Evolutionary conservation across 805 yeast species (phyloP).

Genomic region (Saturnispora gosingensis): DNA sequence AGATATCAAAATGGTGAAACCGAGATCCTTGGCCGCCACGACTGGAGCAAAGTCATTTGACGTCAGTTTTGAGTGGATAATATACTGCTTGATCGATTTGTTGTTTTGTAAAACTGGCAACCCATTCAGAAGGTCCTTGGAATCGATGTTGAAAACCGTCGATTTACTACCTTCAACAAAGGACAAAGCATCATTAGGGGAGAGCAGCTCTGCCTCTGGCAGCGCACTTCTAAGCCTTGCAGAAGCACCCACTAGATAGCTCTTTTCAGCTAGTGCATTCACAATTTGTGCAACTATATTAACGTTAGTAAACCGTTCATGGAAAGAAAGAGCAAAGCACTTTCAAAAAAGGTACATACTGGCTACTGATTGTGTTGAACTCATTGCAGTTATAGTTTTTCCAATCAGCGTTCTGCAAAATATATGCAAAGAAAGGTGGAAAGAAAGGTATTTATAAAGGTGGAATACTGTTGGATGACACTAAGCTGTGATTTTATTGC

Average conservation of each 20-base stretch:
- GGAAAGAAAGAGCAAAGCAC: not conserved
- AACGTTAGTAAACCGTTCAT: not conserved
- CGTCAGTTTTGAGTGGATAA: slow-evolving; percentile 53
- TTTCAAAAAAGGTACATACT: slow-evolving; percentile 1
- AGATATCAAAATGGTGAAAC: slow-evolving; percentile 59
- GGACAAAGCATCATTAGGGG: slow-evolving; percentile 45
- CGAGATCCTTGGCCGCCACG: slow-evolving; percentile 65
- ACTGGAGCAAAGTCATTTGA: slow-evolving; percentile 58
- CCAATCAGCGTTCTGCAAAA: not conserved
- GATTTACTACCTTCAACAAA: slow-evolving; percentile 28
- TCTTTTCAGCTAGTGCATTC: slow-evolving; percentile 3
- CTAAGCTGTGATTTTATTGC: slow-evolving; percentile 4
- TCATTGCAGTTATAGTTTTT: not conserved
- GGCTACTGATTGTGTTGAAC: slow-evolving; percentile 1
- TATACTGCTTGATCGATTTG: slow-evolving; percentile 33
- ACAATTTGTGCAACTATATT: slow-evolving; percentile 4
- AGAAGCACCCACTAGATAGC: slow-evolving; percentile 6
- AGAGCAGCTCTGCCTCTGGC: slow-evolving; percentile 15
- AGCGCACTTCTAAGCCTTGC: not conserved
- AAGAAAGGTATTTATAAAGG: not conserved
- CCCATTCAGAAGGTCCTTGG: slow-evolving; percentile 44
- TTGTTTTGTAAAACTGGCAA: slow-evolving; percentile 44
- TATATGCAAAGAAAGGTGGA: not conserved
- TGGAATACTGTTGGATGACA: slow-evolving; percentile 2
- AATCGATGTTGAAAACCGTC: slow-evolving; percentile 32